These are phyloP conservation scores for Coccinonectria pachysandricola DNA, from an alignment of 2,329 filamentous ascomycete species.

Conservation along the genomic window DNA sequence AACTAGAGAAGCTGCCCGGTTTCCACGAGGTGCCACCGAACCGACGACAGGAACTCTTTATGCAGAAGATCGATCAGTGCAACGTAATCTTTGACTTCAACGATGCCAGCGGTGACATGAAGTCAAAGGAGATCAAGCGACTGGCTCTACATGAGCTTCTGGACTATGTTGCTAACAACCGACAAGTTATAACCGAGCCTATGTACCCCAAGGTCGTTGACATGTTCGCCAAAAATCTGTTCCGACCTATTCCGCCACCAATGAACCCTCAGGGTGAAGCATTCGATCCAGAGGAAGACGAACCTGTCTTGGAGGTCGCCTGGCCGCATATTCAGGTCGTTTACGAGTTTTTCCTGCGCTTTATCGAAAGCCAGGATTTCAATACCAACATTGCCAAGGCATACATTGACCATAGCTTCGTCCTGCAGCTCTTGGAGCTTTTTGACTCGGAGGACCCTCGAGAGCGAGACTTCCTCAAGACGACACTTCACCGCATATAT, in stretches of 20 bases:
- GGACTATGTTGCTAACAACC: conserved; percentile 97
- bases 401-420: conserved; percentile 97
- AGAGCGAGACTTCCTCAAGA: conserved; percentile 96
- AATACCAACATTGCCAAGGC: conserved; percentile 99
- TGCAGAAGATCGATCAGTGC: conserved; percentile 99
- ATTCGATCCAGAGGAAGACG: conserved; percentile 96
- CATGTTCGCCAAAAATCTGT: conserved; percentile 98
- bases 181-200: conserved; percentile 94
- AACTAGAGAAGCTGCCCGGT: conserved; percentile 92
- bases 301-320: conserved; percentile 93
- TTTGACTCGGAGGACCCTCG: conserved; percentile 97
- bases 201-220: conserved; percentile 99
- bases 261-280: conserved; percentile 97
- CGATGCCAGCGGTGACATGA: conserved; percentile 96
- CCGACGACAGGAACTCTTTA: conserved; percentile 90
- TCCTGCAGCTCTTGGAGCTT: conserved; percentile 89
- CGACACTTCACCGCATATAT: conserved; percentile 93
- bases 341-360: conserved; percentile 97
- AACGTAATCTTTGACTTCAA: conserved; percentile 99
- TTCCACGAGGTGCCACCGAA: conserved; percentile 97
- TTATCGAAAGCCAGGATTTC: conserved; percentile 99
- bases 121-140: conserved; percentile 98
- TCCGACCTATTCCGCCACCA: conserved; percentile 90
- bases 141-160: conserved; percentile 90
- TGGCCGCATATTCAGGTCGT: conserved; percentile 99